phyloP scores from a whole-genome alignment of 305 asterid species.

The Fraxinus velutina region DNA sequence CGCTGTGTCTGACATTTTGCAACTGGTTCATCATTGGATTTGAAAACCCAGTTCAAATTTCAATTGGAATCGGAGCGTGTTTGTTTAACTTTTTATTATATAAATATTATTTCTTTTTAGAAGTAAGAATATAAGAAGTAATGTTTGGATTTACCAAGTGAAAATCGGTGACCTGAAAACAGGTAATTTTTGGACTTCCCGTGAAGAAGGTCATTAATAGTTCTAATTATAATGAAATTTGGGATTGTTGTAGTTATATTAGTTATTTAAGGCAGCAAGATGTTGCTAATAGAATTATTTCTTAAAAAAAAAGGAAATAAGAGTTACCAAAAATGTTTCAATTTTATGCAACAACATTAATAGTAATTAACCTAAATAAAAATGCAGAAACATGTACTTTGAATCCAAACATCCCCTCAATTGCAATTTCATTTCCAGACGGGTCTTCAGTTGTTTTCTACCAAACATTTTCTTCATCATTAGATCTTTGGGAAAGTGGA shows the following conservation, averaged over 20 bases:
- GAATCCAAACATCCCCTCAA: background rate
- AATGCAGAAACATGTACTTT: background rate
- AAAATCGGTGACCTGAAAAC: no score
- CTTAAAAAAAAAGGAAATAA: background rate
- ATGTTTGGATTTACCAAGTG: no score
- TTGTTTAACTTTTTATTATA: no score
- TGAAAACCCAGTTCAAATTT: no score
- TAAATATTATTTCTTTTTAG: no score
- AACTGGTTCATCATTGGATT: no score
- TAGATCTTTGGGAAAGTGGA: background rate
- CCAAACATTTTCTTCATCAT: background rate
- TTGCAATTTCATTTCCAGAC: background rate
- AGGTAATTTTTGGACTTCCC: no score
- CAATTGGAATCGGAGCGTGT: no score
- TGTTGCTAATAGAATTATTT: background rate
- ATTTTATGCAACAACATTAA: background rate
- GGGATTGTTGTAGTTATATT: background rate
- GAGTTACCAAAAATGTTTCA: background rate
- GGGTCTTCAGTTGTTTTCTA: background rate
- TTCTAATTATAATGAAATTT: background rate
- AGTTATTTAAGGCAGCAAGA: background rate
- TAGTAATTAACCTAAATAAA: background rate
- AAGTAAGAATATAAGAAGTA: no score
- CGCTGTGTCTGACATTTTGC: no score
- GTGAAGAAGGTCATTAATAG: background rate